phyloP scores from a whole-genome alignment of 345 rosid genomes.

The Sonneratia caseolaris region DNA sequence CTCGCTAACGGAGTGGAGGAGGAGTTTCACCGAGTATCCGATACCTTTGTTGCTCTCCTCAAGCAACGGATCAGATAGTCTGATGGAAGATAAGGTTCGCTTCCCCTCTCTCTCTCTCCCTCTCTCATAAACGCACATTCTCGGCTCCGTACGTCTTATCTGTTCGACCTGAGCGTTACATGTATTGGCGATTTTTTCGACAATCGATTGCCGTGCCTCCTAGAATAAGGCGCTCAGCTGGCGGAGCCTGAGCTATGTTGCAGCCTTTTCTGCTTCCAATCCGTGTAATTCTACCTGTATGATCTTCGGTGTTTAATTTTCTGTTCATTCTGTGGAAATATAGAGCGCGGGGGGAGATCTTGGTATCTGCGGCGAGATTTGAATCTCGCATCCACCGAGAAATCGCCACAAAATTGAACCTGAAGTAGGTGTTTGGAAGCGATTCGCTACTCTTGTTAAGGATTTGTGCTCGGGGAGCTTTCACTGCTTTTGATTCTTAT shows the following conservation, averaged over 20 bases:
- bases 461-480: neutral
- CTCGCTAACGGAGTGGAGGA: neutral
- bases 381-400: neutral
- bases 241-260: neutral
- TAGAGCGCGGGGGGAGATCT: too few relatives aligned
- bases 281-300: neutral
- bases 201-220: neutral
- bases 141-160: neutral
- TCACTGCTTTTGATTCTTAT: neutral
- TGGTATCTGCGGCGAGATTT: neutral
- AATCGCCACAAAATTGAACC: neutral
- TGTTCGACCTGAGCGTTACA: neutral
- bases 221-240: neutral
- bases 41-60: conserved; percentile 6
- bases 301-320: neutral
- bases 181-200: neutral
- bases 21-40: neutral
- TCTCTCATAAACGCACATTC: neutral
- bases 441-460: neutral
- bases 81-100: neutral
- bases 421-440: neutral
- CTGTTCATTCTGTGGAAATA: neutral
- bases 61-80: conserved; percentile 1
- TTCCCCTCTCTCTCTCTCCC: conserved; percentile 1
- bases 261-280: neutral